phyloP scores from a whole-genome alignment of 176 grass and related monocot genomes.

The Musa itinerans region DNA sequence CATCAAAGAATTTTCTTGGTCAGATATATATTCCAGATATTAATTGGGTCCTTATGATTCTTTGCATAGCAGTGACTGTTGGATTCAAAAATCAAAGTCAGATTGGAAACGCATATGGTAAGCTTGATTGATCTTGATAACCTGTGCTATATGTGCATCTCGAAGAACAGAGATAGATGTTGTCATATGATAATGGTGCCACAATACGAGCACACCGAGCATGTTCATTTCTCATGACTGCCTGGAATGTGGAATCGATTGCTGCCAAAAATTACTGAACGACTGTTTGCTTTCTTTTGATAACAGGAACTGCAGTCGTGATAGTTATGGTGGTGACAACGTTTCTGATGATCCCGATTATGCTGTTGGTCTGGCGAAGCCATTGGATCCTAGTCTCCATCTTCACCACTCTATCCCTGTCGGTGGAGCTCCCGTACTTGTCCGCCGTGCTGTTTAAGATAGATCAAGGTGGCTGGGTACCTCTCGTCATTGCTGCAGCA shows the following conservation, averaged over 20 bases:
- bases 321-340: slow-evolving; percentile 97
- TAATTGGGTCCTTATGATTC: slow-evolving; percentile 87
- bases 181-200: too few relatives aligned
- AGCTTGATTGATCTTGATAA: neutral
- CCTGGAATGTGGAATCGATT: neutral
- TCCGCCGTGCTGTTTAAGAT: slow-evolving; percentile 79
- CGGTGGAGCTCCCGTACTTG: slow-evolving; percentile 95
- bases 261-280: too few relatives aligned
- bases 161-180: too few relatives aligned
- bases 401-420: slow-evolving; percentile 59
- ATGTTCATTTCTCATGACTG: neutral
- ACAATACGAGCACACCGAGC: neutral
- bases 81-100: slow-evolving; percentile 98
- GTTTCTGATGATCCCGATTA: slow-evolving; percentile 95
- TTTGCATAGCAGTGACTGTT: slow-evolving; percentile 82
- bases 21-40: slow-evolving; percentile 99
- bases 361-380: slow-evolving; percentile 92
- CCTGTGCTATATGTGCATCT: too few relatives aligned
- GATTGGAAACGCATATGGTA: slow-evolving; percentile 97
- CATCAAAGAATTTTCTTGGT: slow-evolving; percentile 92
- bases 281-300: slow-evolving; percentile 4
- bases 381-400: slow-evolving; percentile 67
- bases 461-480: slow-evolving; percentile 89
- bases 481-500: slow-evolving; percentile 60
- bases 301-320: slow-evolving; percentile 83